Percentiles rank a stretch among this genome's conserved stretches.
Conservation (phyloP, 1,284 basidiomycete genomes). For the Rhodotorula sp. region DNA sequence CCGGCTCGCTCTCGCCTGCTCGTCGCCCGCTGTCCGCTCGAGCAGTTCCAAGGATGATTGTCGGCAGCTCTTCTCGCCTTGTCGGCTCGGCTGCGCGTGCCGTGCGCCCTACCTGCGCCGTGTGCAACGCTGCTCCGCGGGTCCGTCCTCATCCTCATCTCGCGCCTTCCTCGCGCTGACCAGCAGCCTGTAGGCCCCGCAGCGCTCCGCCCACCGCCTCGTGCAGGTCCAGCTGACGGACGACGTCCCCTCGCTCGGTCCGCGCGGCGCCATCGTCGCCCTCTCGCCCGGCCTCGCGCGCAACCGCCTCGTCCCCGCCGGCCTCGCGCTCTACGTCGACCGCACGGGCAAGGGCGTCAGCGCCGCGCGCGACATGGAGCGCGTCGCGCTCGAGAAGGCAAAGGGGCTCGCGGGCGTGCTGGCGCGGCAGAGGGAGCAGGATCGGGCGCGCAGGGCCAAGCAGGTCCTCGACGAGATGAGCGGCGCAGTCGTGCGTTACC, state of each 20-base stretch:
- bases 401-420: conserved; percentile 49
- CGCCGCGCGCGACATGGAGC: conserved; percentile 20
- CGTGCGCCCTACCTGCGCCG: background rate
- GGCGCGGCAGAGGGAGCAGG: conserved; percentile 42
- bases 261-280: conserved; percentile 14
- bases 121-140: background rate
- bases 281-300: conserved; percentile 31
- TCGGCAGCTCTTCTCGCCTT: conserved; percentile 1
- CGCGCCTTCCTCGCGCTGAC: background rate
- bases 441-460: conserved; percentile 46
- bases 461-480: conserved; percentile 18
- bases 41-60: background rate
- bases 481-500: conserved; percentile 10
- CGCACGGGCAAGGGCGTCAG: conserved; percentile 21
- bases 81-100: background rate
- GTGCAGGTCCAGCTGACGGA: conserved; percentile 32
- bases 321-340: conserved; percentile 28
- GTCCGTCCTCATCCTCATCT: background rate
- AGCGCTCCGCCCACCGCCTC: conserved; percentile 38
- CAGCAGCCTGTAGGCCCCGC: background rate
- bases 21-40: background rate
- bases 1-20: too few relatives aligned
- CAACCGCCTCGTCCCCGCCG: conserved; percentile 24
- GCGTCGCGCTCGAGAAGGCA: conserved; percentile 46
- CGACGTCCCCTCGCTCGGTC: conserved; percentile 31